Conservation (phyloP, 768 basidiomycete genomes). For the Ramaria sp. region DNA sequence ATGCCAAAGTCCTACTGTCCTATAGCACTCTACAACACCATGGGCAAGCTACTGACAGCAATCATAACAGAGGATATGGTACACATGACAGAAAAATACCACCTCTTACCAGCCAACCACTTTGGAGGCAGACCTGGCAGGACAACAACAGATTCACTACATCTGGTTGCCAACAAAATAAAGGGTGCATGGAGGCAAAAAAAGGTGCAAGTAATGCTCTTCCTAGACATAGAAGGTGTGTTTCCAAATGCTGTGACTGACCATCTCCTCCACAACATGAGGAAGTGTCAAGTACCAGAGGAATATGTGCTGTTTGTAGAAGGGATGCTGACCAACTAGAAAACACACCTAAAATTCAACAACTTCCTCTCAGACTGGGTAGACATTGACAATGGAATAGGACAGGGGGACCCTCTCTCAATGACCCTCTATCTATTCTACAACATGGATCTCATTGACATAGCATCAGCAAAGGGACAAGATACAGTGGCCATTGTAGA, state of each 20-base stretch:
- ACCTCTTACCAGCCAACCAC: slow-evolving; percentile 18
- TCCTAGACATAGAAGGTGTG: slow-evolving; percentile 21
- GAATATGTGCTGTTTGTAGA: slow-evolving; percentile 13
- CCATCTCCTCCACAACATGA: slow-evolving; percentile 17
- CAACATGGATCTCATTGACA: slow-evolving; percentile 10
- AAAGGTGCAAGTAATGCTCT: slow-evolving; percentile 17
- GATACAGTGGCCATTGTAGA: too few species aligned
- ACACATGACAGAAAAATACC: slow-evolving; percentile 18
- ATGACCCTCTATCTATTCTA: slow-evolving; percentile 19
- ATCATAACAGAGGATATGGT: slow-evolving; percentile 17
- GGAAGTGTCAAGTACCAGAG: slow-evolving; percentile 14
- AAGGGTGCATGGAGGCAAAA: slow-evolving; percentile 23
- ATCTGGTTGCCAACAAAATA: slow-evolving; percentile 22
- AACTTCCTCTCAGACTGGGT: slow-evolving; percentile 16
- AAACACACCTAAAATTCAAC: slow-evolving; percentile 18
- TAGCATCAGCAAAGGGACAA: too few species aligned
- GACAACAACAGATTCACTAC: slow-evolving; percentile 18
- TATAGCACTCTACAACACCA: slow-evolving; percentile 25
- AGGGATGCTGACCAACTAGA: slow-evolving; percentile 12
- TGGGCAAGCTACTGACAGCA: slow-evolving; percentile 20
- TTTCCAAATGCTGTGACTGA: slow-evolving; percentile 16
- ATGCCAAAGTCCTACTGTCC: slow-evolving; percentile 26
- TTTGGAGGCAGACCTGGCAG: slow-evolving; percentile 21
- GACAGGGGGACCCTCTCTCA: slow-evolving; percentile 20
- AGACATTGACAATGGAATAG: slow-evolving; percentile 12